phyloP scores from a whole-genome alignment of 495 filamentous ascomycete genomes.

The Penicillium diatomitis region DNA sequence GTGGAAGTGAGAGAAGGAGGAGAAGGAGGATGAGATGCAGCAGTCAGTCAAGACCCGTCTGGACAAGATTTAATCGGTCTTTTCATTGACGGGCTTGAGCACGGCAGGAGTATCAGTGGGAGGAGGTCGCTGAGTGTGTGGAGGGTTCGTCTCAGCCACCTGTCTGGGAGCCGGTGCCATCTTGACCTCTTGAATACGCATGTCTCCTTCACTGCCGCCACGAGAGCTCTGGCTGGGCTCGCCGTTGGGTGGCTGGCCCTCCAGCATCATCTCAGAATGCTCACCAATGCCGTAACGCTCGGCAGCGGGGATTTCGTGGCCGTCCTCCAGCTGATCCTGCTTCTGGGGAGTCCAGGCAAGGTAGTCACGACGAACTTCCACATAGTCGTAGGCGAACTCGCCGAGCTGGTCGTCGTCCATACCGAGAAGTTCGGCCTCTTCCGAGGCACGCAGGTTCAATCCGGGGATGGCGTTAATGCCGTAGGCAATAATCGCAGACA shows the following conservation, averaged over 20 bases:
- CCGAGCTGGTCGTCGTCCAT: slow-evolving; percentile 99
- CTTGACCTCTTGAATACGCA: slow-evolving; percentile 33
- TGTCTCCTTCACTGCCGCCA: slow-evolving; percentile 26
- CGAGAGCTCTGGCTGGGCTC: slow-evolving; percentile 31
- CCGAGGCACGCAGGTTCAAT: slow-evolving; percentile 80
- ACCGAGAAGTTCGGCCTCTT: slow-evolving; percentile 93
- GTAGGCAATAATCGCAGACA: slow-evolving; percentile 77
- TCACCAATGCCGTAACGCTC: slow-evolving; percentile 76
- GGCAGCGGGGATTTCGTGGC: slow-evolving; percentile 54
- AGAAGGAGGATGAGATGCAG: neutral
- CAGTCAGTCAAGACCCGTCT: neutral
- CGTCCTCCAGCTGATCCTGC: slow-evolving; percentile 49
- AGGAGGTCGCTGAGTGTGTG: slow-evolving; percentile 10
- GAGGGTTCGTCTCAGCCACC: slow-evolving; percentile 21
- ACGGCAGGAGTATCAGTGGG: slow-evolving; percentile 4
- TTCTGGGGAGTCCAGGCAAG: slow-evolving; percentile 93
- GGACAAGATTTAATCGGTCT: slow-evolving; percentile 6
- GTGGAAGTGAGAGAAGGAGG: neutral
- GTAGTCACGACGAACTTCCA: slow-evolving; percentile 95
- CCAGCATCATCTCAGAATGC: slow-evolving; percentile 64
- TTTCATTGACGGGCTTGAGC: slow-evolving; percentile 18
- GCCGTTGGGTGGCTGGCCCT: slow-evolving; percentile 48
- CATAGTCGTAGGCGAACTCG: slow-evolving; percentile 99
- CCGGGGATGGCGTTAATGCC: slow-evolving; percentile 81
- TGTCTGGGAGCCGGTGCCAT: slow-evolving; percentile 26